Base-by-base conservation (phyloP, 352 stramenopile species). In the Globisporangium camurandrum region DNA sequence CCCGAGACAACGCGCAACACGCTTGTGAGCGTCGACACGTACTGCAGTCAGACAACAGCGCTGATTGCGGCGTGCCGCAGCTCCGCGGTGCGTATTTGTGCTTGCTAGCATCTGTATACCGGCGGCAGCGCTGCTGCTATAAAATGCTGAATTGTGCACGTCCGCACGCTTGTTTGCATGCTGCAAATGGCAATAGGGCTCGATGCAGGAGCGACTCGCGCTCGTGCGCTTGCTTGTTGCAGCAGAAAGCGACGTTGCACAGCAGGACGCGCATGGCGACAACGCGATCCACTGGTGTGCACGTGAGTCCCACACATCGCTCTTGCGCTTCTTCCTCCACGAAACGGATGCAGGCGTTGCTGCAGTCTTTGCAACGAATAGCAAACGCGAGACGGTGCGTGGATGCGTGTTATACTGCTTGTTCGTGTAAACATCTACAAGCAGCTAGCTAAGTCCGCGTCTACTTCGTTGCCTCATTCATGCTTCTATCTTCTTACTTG, bases 211-310 rank as follows among this genome's bases (percentile, higher is more conserved):
- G 12, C 71, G 74, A 0, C 58, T 86, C 17, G 57, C 77, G 48
- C 69, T 87, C 36, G 45, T 84, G 12, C 61, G 59, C 19, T 39
- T 86, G 17, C 60, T 90, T 8, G 55, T 90, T 8, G 41, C 67
- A 19, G 55, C 60, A 34, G 74, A 68, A 20, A 68, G 57, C 2
- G 65, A 75, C n/a, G 64, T 78, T 4, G 61, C 67, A 6, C 58
- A 54, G 16, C 55, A 66, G 4, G 79, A 90, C 34, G 61, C 63
- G 0, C 69, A 86, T 50, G 75, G 79, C 0, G 75, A 90, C 53
- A 88, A 75, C 19, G 75, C 58, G 16, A 44, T 90, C 5, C 79
- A 90, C 38, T 88, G 73, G 71, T 85, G 79, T 28, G 75, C 72
- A 40, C 71, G 74, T n/a, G 70, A 46, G 22, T 76, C 71, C 19